Percentiles rank a stretch among this genome's conserved stretches.
These are phyloP conservation scores for Croton laevigatus DNA, from an alignment of 441 rosid species.

Conservation along the genomic window DNA sequence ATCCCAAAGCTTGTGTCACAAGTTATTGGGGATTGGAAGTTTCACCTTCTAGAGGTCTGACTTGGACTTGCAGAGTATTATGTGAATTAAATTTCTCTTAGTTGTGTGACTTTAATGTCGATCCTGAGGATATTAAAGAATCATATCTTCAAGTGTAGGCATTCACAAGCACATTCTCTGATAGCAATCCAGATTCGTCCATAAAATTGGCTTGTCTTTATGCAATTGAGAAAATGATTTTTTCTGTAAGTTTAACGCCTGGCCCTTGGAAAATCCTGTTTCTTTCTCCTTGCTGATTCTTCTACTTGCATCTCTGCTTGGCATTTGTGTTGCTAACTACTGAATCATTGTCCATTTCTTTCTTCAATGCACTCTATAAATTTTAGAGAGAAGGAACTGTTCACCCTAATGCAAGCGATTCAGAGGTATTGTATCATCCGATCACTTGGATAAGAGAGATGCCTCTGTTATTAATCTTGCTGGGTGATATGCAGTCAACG, in stretches of 20 bases:
- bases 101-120: conserved; percentile 7
- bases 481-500: conserved; percentile 54
- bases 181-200: conserved; percentile 63
- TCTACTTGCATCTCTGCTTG: neutral
- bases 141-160: conserved; percentile 51
- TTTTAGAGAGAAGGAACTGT: neutral
- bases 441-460: conserved; percentile 1
- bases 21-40: conserved; percentile 49
- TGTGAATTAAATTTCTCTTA: conserved; percentile 6
- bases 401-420: neutral
- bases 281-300: conserved; percentile 2
- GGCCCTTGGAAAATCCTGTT: neutral
- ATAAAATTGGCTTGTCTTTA: conserved; percentile 67
- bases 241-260: conserved; percentile 57
- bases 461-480: neutral
- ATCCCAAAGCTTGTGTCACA: conserved; percentile 61
- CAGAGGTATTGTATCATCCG: neutral
- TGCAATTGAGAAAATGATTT: conserved; percentile 55
- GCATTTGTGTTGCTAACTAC: neutral
- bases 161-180: conserved; percentile 65
- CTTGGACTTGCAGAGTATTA: conserved; percentile 8
- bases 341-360: neutral
- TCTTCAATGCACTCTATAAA: neutral
- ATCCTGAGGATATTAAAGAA: conserved; percentile 14
- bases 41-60: conserved; percentile 71